These are phyloP conservation scores for Aspergillus terreus DNA, from an alignment of 2,329 filamentous ascomycete genomes.

Conservation along the genomic window DNA sequence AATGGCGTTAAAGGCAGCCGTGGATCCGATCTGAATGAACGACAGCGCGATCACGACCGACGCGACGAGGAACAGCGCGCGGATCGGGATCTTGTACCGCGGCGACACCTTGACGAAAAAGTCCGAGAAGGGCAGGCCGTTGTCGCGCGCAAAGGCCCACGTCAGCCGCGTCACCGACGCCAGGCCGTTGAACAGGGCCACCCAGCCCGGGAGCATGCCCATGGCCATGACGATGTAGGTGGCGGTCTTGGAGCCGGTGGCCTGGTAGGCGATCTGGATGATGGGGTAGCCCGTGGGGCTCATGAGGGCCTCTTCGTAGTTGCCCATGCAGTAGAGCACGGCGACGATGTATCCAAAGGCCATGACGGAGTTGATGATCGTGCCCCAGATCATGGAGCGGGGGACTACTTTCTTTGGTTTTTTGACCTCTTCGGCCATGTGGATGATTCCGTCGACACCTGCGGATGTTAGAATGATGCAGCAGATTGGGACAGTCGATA, in stretches of 20 bases:
- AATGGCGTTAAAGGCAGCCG: conserved; percentile 50
- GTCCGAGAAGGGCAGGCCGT: conserved; percentile 36
- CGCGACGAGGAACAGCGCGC: conserved; percentile 26
- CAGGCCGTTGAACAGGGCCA: conserved; percentile 25
- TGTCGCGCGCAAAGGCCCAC: conserved; percentile 44
- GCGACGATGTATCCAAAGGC: conserved; percentile 43
- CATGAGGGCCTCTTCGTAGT: conserved; percentile 34
- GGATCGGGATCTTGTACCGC: conserved; percentile 38
- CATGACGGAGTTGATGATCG: conserved; percentile 43
- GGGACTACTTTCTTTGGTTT: conserved; percentile 46
- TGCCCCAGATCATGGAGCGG: conserved; percentile 42
- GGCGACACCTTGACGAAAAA: conserved; percentile 26
- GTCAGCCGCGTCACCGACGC: conserved; percentile 37
- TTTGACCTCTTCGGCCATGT: conserved; percentile 48
- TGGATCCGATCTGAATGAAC: conserved; percentile 46
- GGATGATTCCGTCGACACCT: conserved; percentile 24
- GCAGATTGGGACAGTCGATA: no score
- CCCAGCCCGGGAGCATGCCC: conserved; percentile 19
- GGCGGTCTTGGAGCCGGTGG: conserved; percentile 40
- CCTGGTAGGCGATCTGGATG: conserved; percentile 48
- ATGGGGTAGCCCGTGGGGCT: conserved; percentile 45
- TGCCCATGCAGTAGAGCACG: conserved; percentile 40
- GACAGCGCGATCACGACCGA: neutral
- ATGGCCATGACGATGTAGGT: conserved; percentile 40
- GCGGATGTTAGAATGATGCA: neutral